These are phyloP conservation scores for Epithemia pelagica DNA, from an alignment of 108 stramenopile genomes.

Conservation along the genomic window DNA sequence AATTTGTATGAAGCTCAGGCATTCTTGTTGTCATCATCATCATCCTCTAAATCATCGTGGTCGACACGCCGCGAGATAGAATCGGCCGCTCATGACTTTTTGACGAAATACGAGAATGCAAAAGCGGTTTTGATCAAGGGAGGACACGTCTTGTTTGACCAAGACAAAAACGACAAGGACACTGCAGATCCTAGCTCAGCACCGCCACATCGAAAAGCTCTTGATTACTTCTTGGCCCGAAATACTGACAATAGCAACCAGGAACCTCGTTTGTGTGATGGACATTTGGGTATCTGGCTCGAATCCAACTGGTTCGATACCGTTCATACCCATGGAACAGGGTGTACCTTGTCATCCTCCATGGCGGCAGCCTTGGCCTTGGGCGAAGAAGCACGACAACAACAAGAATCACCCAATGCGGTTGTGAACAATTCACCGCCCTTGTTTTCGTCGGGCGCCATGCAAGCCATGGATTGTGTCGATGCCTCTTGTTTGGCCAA, in stretches of 20 bases:
- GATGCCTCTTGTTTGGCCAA: constrained; percentile 83
- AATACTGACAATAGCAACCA: constrained; percentile 14
- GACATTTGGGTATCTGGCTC: constrained; percentile 69
- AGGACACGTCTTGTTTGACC: constrained; percentile 56
- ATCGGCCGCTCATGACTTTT: constrained; percentile 61
- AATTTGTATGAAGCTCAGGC: constrained; percentile 92
- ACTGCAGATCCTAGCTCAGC: constrained; percentile 28
- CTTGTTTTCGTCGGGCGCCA: too few relatives aligned
- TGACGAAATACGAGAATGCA: constrained; percentile 39
- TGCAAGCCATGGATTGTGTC: constrained; percentile 46
- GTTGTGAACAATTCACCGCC: too few relatives aligned
- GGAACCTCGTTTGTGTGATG: constrained; percentile 62
- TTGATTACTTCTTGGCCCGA: constrained; percentile 59
- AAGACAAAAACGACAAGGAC: constrained; percentile 5
- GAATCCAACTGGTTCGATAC: constrained; percentile 52
- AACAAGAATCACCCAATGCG: neutral
- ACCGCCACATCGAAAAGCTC: constrained; percentile 55
- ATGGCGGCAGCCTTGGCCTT: constrained; percentile 81
- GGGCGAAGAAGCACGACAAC: constrained; percentile 34
- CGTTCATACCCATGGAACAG: constrained; percentile 81
- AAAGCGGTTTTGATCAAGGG: constrained; percentile 88
- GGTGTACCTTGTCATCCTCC: constrained; percentile 86
- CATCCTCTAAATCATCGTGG: constrained; percentile 44
- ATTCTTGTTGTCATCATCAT: too few relatives aligned
- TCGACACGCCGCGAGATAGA: constrained; percentile 65